Percentiles rank a stretch among this genome's conserved stretches.
Evolutionary conservation across 2,329 filamentous ascomycete genomes (phyloP).

Genomic region (Nothomitra cinnamomea): DNA sequence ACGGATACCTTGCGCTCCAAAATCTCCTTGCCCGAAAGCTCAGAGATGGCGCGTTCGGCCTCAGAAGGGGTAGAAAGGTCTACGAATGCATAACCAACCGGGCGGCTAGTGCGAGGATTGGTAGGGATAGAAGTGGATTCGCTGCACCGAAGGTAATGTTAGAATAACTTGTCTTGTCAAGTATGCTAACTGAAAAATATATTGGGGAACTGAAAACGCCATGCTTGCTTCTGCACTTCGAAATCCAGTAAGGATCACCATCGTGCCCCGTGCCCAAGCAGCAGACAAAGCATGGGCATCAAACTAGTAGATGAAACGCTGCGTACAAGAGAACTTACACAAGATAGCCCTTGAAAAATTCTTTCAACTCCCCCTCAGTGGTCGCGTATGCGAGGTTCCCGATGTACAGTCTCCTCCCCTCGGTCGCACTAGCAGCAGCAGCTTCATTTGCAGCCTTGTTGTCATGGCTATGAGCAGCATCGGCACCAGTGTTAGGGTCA

Average conservation of each 20-base stretch:
- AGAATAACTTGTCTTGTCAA: background rate
- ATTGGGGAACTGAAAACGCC: background rate
- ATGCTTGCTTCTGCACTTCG: slow-evolving; percentile 6
- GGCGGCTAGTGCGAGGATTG: slow-evolving; percentile 96
- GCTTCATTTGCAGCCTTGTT: slow-evolving; percentile 69
- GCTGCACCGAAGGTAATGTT: slow-evolving; percentile 31
- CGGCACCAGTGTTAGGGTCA: slow-evolving; percentile 38
- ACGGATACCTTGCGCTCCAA: slow-evolving; percentile 98
- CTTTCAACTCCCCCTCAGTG: slow-evolving; percentile 99
- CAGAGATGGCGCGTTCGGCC: slow-evolving; percentile 85
- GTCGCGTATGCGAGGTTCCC: slow-evolving; percentile 99
- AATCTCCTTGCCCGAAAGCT: slow-evolving; percentile 95
- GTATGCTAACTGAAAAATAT: background rate
- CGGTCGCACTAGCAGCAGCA: slow-evolving; percentile 90
- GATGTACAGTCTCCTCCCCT: slow-evolving; percentile 98
- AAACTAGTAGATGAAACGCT: slow-evolving; percentile 6
- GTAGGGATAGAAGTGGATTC: slow-evolving; percentile 98
- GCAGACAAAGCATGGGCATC: background rate
- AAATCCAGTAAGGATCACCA: slow-evolving; percentile 1
- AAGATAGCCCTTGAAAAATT: slow-evolving; percentile 99
- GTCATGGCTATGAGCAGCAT: slow-evolving; percentile 27
- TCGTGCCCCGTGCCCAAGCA: slow-evolving; percentile 2
- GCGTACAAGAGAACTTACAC: slow-evolving; percentile 53
- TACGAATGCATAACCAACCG: slow-evolving; percentile 97
- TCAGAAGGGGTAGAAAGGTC: slow-evolving; percentile 89